Conservation (phyloP, 1,284 basidiomycete species). For the Crucibulum cyathiforme region DNA sequence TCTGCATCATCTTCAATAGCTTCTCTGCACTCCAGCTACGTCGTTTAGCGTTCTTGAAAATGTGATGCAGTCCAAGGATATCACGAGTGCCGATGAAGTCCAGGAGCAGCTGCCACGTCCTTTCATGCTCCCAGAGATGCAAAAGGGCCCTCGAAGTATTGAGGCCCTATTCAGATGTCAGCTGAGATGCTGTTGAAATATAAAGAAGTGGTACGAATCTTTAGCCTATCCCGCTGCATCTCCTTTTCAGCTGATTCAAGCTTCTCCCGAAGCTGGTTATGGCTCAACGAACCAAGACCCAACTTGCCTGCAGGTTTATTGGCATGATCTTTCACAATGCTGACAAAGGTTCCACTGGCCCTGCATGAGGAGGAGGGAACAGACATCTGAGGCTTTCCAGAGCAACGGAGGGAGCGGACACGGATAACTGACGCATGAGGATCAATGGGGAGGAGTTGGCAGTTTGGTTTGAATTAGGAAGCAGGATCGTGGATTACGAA, state of each 20-base stretch:
- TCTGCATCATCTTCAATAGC: neutral
- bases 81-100: neutral
- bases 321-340: neutral
- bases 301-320: neutral
- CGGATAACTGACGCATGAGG: no score
- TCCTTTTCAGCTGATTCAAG: neutral
- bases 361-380: neutral
- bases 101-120: neutral
- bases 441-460: no score
- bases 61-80: neutral
- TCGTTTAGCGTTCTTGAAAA: neutral
- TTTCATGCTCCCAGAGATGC: neutral
- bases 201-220: neutral
- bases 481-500: no score
- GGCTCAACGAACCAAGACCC: neutral
- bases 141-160: neutral
- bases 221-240: neutral
- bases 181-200: neutral
- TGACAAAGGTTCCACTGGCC: neutral
- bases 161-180: neutral
- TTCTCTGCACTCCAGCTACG: neutral
- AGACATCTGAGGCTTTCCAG: no score
- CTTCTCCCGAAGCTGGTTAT: neutral
- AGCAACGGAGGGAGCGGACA: no score
- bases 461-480: no score